phyloP scores from a whole-genome alignment of 495 filamentous ascomycete genomes.

The Aspergillus leporis region DNA sequence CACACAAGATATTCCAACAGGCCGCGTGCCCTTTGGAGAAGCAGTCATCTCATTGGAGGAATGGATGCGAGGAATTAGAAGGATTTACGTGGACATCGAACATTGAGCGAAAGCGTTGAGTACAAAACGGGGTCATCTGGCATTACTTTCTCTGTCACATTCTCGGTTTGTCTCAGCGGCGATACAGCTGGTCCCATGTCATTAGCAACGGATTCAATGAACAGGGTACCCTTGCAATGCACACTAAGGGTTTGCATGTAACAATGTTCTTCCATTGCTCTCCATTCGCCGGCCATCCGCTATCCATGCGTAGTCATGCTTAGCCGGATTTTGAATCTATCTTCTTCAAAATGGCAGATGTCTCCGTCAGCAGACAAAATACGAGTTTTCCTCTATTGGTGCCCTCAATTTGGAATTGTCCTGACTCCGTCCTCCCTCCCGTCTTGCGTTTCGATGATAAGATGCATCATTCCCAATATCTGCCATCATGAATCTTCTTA shows the following conservation, averaged over 20 bases:
- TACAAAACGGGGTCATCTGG: no score
- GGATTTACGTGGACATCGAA: constrained; percentile 1
- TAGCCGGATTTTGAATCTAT: no score
- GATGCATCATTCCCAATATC: not conserved
- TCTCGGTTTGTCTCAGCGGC: not conserved
- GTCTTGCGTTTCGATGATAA: not conserved
- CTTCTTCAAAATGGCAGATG: no score
- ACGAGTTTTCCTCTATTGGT: not conserved
- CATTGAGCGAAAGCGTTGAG: not conserved
- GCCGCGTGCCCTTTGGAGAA: not conserved
- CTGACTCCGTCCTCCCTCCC: not conserved
- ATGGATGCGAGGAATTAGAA: constrained; percentile 3
- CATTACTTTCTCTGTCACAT: not conserved
- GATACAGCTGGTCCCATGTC: no score
- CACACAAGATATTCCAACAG: not conserved
- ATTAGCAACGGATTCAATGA: not conserved
- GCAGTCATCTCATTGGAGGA: not conserved
- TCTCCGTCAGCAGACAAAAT: no score
- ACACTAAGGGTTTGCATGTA: not conserved
- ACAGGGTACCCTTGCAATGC: not conserved
- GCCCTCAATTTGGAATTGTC: not conserved
- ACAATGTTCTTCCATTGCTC: no score
- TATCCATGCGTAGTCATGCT: no score
- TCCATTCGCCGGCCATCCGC: no score
- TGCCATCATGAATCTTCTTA: not conserved